Conservation (phyloP, 2,329 filamentous ascomycete genomes). For the Sporothrix humicola region DNA sequence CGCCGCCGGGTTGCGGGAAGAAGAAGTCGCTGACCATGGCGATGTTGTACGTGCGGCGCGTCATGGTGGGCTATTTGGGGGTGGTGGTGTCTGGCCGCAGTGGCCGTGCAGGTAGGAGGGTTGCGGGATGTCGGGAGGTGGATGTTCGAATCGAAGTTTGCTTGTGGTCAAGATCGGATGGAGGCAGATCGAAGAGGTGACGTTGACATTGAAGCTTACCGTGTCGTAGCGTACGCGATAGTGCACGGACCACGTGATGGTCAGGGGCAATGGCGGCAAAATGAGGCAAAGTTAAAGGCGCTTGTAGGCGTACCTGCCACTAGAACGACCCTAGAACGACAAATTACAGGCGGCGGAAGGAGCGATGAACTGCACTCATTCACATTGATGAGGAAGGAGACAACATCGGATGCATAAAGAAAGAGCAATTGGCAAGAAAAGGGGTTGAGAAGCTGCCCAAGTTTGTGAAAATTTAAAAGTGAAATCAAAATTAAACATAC, state of each 20-base stretch:
- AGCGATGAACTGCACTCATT: not conserved
- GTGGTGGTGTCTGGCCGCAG: not conserved
- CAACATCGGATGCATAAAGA: not conserved
- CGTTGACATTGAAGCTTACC: constrained; percentile 4
- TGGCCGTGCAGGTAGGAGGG: not conserved
- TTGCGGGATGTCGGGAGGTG: not conserved
- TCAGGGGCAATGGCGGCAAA: not conserved
- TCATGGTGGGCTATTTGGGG: constrained; percentile 48
- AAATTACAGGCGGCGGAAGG: not conserved
- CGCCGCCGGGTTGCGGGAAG: constrained; percentile 94
- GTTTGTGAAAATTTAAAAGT: not conserved
- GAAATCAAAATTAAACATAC: not conserved
- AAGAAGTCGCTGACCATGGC: constrained; percentile 99
- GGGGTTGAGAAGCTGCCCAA: not conserved
- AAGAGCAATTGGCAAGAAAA: not conserved
- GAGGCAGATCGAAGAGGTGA: not conserved
- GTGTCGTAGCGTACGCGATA: not conserved
- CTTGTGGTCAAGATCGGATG: not conserved
- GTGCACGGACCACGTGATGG: constrained; percentile 27
- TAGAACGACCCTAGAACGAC: not conserved
- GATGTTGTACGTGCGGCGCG: constrained; percentile 68
- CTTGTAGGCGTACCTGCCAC: not conserved
- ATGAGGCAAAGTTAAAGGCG: not conserved
- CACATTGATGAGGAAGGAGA: not conserved
- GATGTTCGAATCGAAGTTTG: not conserved